phyloP scores from a whole-genome alignment of 73 alveolate genomes.

The Tetrahymena borealis region DNA sequence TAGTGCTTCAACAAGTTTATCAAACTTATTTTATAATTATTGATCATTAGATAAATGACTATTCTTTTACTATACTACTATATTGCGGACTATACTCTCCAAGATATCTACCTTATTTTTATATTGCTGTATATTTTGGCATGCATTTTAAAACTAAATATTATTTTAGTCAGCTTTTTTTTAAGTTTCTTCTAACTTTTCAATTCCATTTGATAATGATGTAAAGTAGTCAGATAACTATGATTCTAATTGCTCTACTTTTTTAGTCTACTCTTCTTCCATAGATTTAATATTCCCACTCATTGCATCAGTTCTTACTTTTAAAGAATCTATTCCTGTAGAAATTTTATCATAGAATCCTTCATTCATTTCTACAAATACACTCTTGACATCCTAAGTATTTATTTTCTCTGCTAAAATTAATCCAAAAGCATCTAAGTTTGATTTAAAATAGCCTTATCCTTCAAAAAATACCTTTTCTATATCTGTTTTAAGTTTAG shows the following conservation, averaged over 20 bases:
- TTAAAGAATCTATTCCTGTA: background rate
- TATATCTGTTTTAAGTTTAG: background rate
- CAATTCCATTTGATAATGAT: background rate
- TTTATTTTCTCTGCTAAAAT: background rate
- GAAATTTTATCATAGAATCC: background rate
- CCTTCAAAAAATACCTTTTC: background rate
- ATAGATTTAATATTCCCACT: background rate
- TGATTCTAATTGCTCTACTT: background rate
- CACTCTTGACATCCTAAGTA: background rate
- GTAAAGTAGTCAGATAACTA: background rate
- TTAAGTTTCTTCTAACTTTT: background rate
- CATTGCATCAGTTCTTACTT: background rate
- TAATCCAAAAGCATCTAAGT: background rate
- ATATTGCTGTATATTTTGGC: background rate
- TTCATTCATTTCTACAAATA: background rate
- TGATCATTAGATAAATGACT: background rate
- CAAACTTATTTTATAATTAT: background rate
- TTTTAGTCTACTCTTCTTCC: background rate
- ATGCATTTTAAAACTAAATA: background rate
- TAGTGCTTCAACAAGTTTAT: background rate
- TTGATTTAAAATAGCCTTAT: background rate
- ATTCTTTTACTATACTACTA: background rate
- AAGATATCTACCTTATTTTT: background rate
- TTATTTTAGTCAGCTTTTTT: background rate
- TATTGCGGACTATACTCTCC: background rate